phyloP scores from a whole-genome alignment of 495 filamentous ascomycete genomes.

The Daldinia loculata region DNA sequence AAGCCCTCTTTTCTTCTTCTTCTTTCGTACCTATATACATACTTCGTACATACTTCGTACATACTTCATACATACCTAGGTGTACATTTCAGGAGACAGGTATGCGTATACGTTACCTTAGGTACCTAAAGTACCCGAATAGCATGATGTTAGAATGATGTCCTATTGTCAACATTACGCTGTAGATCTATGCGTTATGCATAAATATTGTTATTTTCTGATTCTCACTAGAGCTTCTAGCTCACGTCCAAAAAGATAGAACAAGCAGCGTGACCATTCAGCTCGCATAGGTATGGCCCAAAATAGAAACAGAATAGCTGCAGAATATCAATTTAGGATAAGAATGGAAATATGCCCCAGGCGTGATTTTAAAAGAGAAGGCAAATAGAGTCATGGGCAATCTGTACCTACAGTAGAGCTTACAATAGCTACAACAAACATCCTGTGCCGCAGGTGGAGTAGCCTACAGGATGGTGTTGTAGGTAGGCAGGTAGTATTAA shows the following conservation, averaged over 20 bases:
- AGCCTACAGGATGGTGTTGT: conserved; percentile 19
- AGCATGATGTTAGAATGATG: background rate
- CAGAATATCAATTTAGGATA: conserved; percentile 18
- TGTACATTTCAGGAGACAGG: no score
- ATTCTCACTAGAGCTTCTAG: background rate
- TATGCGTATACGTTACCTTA: no score
- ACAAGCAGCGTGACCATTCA: conserved; percentile 19
- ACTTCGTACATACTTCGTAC: conserved; percentile 1
- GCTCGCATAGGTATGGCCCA: conserved; percentile 26
- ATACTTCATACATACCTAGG: background rate
- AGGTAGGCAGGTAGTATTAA: conserved; percentile 34
- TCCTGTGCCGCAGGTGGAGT: conserved; percentile 28
- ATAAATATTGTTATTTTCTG: conserved; percentile 24
- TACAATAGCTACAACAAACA: background rate
- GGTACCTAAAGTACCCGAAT: background rate
- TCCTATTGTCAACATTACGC: background rate
- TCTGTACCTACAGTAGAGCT: background rate
- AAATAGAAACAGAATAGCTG: conserved; percentile 41
- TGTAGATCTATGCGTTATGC: background rate
- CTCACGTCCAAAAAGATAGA: conserved; percentile 6
- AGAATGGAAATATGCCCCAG: conserved; percentile 16
- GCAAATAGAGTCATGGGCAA: background rate
- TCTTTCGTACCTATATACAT: background rate
- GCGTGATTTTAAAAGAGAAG: conserved; percentile 17
- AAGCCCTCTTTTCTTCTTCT: background rate